phyloP scores from a whole-genome alignment of 177 flowering plant species.

The Vitis hybrid region DNA sequence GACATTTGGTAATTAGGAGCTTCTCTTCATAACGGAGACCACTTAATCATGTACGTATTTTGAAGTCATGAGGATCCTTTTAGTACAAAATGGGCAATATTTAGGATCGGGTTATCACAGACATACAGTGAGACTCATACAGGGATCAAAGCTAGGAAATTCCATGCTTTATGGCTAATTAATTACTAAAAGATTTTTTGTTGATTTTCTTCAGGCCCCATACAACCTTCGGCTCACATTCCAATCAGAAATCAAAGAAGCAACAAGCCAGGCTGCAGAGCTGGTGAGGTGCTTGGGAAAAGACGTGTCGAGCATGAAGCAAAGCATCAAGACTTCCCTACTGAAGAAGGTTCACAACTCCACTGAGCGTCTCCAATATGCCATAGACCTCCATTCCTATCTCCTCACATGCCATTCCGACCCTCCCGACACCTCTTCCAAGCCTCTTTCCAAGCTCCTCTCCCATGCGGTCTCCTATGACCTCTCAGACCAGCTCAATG shows the following conservation, averaged over 20 bases:
- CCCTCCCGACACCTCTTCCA: constrained; percentile 29
- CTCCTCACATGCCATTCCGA: constrained; percentile 47
- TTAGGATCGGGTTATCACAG: too few species aligned
- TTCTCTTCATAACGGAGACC: too few species aligned
- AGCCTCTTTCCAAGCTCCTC: constrained; percentile 32
- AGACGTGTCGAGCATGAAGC: constrained; percentile 62
- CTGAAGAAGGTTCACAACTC: constrained; percentile 58
- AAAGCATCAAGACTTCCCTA: constrained; percentile 35
- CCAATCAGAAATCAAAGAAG: constrained; percentile 65
- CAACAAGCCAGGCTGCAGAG: constrained; percentile 65
- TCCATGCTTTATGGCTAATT: too few species aligned
- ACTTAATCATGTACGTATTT: too few species aligned
- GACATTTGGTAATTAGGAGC: too few species aligned
- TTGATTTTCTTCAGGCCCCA: constrained; percentile 44
- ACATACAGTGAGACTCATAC: too few species aligned
- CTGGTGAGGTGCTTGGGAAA: constrained; percentile 64
- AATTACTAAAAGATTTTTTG: too few species aligned
- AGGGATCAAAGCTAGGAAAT: too few species aligned
- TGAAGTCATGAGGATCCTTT: too few species aligned
- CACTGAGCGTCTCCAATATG: constrained; percentile 61
- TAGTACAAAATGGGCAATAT: too few species aligned
- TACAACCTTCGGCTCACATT: constrained; percentile 58
- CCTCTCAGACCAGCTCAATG: constrained; percentile 22
- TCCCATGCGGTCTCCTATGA: constrained; percentile 33
- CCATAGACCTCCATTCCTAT: constrained; percentile 66